These are phyloP conservation scores for Paecilomyces variotii DNA, from an alignment of 2,329 filamentous ascomycete species.

Conservation along the genomic window DNA sequence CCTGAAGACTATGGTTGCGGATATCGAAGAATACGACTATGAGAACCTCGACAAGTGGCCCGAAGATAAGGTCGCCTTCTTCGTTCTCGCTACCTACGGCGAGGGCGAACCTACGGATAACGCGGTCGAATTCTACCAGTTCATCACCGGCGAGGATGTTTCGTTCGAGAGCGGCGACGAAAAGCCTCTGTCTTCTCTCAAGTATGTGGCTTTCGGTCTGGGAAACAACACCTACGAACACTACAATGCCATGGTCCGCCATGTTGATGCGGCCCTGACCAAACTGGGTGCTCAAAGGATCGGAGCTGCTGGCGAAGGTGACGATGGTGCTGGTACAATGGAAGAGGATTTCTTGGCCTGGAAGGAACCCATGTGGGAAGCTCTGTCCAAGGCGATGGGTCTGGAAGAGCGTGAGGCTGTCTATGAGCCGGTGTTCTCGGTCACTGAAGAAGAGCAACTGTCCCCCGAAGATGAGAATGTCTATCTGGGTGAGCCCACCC, in stretches of 20 bases:
- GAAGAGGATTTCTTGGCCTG: conserved; percentile 98
- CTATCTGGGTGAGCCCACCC: conserved; percentile 93
- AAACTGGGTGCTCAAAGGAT: conserved; percentile 79
- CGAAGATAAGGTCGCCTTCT: conserved; percentile 85
- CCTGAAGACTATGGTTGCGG: conserved; percentile 95
- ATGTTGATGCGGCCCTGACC: conserved; percentile 71
- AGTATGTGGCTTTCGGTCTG: conserved; percentile 90
- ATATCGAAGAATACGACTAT: conserved; percentile 95
- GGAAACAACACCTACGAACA: conserved; percentile 99
- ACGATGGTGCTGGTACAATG: conserved; percentile 98
- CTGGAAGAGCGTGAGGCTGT: conserved; percentile 92
- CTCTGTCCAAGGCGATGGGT: conserved; percentile 71
- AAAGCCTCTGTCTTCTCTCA: conserved; percentile 69
- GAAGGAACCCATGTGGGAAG: conserved; percentile 99
- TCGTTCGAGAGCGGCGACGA: conserved; percentile 72
- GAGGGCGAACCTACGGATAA: conserved; percentile 99
- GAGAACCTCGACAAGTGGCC: conserved; percentile 87
- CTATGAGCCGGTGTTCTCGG: conserved; percentile 85
- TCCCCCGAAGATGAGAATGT: conserved; percentile 69
- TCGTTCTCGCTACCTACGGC: conserved; percentile 93
- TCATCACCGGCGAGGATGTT: conserved; percentile 73
- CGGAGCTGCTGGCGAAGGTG: conserved; percentile 84
- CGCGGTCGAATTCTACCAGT: conserved; percentile 98
- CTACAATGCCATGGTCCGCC: conserved; percentile 97
- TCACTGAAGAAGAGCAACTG: conserved; percentile 68